Percentiles rank a stretch among this genome's conserved stretches.
Evolutionary conservation across 345 rosid genomes (phyloP).

Genomic region (Firmiana major): DNA sequence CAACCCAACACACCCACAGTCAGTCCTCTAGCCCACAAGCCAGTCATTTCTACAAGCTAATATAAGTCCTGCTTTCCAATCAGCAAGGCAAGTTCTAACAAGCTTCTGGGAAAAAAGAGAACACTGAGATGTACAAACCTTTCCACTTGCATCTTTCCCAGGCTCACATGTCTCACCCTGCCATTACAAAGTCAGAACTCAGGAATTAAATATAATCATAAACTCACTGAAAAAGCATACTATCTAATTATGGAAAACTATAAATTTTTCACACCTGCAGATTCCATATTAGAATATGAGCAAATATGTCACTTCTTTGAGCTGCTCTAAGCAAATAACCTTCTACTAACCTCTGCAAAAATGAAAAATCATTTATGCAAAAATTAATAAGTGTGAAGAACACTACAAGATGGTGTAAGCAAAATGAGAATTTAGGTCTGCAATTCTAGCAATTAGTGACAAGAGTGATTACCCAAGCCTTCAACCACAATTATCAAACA

Average conservation of each 20-base stretch:
- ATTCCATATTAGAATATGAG: constrained; percentile 98
- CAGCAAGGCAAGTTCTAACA: neutral
- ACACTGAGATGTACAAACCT: constrained; percentile 39
- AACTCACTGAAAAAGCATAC: constrained; percentile 1
- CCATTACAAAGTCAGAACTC: constrained; percentile 27
- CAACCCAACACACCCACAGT: neutral
- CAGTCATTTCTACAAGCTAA: neutral
- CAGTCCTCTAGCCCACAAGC: neutral
- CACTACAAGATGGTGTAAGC: neutral
- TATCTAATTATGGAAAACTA: constrained; percentile 16
- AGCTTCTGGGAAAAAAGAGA: neutral
- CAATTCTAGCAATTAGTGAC: constrained; percentile 6
- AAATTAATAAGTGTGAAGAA: neutral
- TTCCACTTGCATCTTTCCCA: constrained; percentile 57
- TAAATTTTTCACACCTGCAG: constrained; percentile 56
- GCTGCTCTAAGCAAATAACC: constrained; percentile 98
- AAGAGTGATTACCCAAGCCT: neutral
- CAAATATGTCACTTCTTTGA: constrained; percentile 92
- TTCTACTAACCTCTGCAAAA: constrained; percentile 82
- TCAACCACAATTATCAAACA: constrained; percentile 5
- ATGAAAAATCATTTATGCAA: constrained; percentile 5
- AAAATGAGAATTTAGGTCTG: neutral
- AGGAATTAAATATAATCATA: constrained; percentile 1
- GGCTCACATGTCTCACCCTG: constrained; percentile 83
- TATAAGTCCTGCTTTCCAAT: neutral